phyloP scores from a whole-genome alignment of 2,329 filamentous ascomycete genomes.

The Fusarium sp. region DNA sequence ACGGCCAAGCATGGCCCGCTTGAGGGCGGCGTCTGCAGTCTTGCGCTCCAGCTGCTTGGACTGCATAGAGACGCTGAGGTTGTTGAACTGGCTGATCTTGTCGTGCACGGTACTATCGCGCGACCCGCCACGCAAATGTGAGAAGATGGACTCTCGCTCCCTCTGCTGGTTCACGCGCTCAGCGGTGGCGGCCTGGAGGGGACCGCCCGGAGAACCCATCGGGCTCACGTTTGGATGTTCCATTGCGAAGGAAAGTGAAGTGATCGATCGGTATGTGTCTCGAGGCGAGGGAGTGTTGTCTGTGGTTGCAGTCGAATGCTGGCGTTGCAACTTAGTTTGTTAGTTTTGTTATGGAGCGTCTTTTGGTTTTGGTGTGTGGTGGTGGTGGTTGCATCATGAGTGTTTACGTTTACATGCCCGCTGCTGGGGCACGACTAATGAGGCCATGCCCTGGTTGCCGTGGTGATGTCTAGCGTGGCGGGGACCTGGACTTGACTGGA shows the following conservation, averaged over 20 bases:
- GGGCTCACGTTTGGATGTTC: slow-evolving; percentile 55
- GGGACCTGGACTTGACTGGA: background rate
- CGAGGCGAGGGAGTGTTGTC: background rate
- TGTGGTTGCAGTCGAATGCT: slow-evolving; percentile 9
- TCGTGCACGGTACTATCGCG: slow-evolving; percentile 73
- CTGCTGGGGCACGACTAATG: slow-evolving; percentile 13
- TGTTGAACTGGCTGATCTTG: slow-evolving; percentile 80
- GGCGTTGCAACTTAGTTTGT: slow-evolving; percentile 24
- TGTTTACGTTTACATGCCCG: slow-evolving; percentile 41
- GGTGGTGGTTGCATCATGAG: slow-evolving; percentile 16
- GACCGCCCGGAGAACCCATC: slow-evolving; percentile 65
- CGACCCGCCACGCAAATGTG: slow-evolving; percentile 52
- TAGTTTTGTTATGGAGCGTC: slow-evolving; percentile 24
- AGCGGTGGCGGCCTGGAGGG: slow-evolving; percentile 71
- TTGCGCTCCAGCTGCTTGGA: slow-evolving; percentile 73
- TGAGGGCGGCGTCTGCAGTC: slow-evolving; percentile 73
- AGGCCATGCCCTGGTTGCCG: slow-evolving; percentile 33
- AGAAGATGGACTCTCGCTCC: slow-evolving; percentile 52
- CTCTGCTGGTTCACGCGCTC: slow-evolving; percentile 70
- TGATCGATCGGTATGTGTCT: background rate
- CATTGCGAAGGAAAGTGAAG: slow-evolving; percentile 20
- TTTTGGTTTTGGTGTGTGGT: slow-evolving; percentile 17
- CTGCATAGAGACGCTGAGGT: slow-evolving; percentile 70
- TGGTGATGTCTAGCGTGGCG: slow-evolving; percentile 20
- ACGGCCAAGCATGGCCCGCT: slow-evolving; percentile 73